phyloP scores from a whole-genome alignment of 495 filamentous ascomycete genomes.

The Patellaria atrata region DNA sequence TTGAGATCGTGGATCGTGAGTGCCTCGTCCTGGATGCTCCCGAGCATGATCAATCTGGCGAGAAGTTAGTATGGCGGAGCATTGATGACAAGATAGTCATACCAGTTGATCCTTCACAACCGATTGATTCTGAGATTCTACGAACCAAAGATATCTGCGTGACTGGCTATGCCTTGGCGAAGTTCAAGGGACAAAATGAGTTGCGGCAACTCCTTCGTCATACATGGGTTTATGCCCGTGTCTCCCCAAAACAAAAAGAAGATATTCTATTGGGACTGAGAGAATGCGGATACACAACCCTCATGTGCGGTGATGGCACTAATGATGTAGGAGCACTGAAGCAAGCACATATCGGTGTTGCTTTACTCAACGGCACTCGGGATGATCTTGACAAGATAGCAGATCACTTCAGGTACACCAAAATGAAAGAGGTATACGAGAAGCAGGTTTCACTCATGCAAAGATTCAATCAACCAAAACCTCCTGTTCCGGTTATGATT shows the following conservation, averaged over 20 bases:
- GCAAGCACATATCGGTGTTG: constrained; percentile 94
- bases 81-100: constrained; percentile 81
- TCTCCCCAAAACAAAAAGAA: constrained; percentile 97
- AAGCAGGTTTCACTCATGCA: constrained; percentile 85
- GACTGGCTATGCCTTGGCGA: constrained; percentile 84
- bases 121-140: constrained; percentile 69
- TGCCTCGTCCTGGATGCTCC: constrained; percentile 90
- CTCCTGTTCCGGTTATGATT: constrained; percentile 78
- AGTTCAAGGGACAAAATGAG: constrained; percentile 66
- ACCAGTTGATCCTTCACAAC: constrained; percentile 71
- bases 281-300: constrained; percentile 89
- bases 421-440: constrained; percentile 98
- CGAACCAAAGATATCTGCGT: constrained; percentile 85
- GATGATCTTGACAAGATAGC: constrained; percentile 82
- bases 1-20: constrained; percentile 95
- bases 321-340: constrained; percentile 98
- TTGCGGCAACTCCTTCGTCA: constrained; percentile 65
- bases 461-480: constrained; percentile 79
- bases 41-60: constrained; percentile 71
- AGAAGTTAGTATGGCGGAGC: constrained; percentile 82
- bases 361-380: constrained; percentile 84
- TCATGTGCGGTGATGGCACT: constrained; percentile 98
- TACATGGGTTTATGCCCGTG: constrained; percentile 95
- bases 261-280: constrained; percentile 93
- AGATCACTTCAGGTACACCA: constrained; percentile 82